Conservation (phyloP, 1,284 basidiomycete species). For the Leccinum insigne region DNA sequence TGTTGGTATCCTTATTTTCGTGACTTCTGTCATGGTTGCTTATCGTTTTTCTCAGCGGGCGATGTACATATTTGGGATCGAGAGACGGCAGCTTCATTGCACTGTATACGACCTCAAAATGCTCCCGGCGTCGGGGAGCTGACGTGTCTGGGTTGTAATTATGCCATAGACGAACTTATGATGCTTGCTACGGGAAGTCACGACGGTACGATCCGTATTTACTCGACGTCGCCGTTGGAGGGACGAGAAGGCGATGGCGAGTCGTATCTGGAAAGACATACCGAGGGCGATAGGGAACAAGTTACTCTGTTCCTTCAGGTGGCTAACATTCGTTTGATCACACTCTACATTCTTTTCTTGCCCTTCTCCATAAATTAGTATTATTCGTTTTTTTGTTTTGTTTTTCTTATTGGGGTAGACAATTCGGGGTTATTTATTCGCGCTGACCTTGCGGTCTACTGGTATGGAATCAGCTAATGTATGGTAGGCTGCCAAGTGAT, state of each 20-base stretch:
- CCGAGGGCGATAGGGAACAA: conserved; percentile 27
- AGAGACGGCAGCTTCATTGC: conserved; percentile 67
- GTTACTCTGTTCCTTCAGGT: conserved; percentile 31
- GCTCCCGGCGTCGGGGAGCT: conserved; percentile 56
- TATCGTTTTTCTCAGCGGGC: conserved; percentile 50
- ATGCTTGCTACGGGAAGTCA: conserved; percentile 81
- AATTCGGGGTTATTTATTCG: conserved; percentile 18
- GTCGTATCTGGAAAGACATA: conserved; percentile 29
- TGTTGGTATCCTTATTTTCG: conserved; percentile 2
- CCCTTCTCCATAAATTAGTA: conserved; percentile 4
- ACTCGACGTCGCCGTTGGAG: conserved; percentile 45
- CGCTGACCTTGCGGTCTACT: not conserved
- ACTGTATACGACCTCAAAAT: conserved; percentile 58
- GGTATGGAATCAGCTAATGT: no score
- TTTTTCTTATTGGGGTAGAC: conserved; percentile 18
- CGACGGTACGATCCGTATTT: conserved; percentile 71
- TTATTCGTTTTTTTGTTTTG: conserved; percentile 1
- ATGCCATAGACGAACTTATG: conserved; percentile 61
- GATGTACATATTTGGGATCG: conserved; percentile 86
- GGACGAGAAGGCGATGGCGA: conserved; percentile 21
- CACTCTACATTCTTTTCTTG: not conserved
- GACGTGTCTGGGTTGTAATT: conserved; percentile 76
- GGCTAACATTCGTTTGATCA: conserved; percentile 18
- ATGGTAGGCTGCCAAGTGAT: no score
- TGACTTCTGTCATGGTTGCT: conserved; percentile 3